These are phyloP conservation scores for Erodium chrysanthum DNA, from an alignment of 441 rosid species.

Conservation along the genomic window DNA sequence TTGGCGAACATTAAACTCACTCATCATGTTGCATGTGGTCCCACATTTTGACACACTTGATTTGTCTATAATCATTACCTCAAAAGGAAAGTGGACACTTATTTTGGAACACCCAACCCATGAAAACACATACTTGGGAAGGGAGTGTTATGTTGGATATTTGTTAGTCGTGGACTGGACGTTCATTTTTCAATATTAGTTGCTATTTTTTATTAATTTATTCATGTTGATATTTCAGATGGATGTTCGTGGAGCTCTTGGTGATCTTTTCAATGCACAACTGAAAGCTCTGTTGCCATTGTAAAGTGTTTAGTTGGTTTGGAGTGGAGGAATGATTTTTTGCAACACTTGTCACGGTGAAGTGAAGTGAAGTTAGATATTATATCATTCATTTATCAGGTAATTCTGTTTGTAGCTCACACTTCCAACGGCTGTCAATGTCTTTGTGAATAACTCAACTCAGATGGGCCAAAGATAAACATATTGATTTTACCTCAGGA, in stretches of 20 bases:
- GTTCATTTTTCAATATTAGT: neutral
- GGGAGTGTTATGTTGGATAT: neutral
- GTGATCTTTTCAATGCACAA: slow-evolving; percentile 77
- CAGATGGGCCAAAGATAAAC: too few relatives aligned
- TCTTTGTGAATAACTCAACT: neutral
- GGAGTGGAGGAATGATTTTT: slow-evolving; percentile 19
- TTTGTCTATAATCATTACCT: too few relatives aligned
- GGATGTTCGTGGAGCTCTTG: slow-evolving; percentile 92
- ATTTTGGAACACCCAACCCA: neutral
- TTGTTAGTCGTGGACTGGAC: too few relatives aligned
- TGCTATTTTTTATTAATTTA: neutral
- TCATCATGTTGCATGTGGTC: neutral
- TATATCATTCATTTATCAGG: neutral
- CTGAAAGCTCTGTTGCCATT: slow-evolving; percentile 68
- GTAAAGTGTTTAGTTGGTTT: slow-evolving; percentile 14
- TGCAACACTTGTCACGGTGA: neutral
- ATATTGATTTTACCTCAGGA: too few relatives aligned
- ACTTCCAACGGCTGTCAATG: neutral
- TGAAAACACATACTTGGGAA: neutral
- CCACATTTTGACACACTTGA: neutral
- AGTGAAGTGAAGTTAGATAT: neutral
- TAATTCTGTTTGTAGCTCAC: slow-evolving; percentile 2
- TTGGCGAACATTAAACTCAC: neutral
- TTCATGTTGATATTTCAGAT: slow-evolving; percentile 34
- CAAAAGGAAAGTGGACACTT: neutral